Conservation (phyloP, 345 rosid species). For the Eucalyptus regnans region DNA sequence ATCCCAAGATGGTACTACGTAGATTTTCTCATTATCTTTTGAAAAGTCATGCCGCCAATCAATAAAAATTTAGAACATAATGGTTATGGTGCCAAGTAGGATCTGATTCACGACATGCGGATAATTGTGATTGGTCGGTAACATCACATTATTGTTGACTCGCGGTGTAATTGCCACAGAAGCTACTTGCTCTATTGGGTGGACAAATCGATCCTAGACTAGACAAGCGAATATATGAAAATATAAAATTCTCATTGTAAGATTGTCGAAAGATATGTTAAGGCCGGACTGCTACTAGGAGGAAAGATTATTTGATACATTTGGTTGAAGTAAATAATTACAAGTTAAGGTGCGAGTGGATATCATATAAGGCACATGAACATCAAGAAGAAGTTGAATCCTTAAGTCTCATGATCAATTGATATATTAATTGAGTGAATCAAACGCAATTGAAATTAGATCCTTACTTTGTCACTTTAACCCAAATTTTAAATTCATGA, state of each 20-base stretch:
- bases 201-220: background rate
- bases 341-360: background rate
- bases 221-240: background rate
- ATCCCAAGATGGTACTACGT: background rate
- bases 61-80: background rate
- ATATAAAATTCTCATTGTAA: background rate
- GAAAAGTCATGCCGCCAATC: background rate
- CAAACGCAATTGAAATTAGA: accelerated
- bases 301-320: background rate
- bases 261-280: background rate
- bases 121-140: accelerated
- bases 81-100: background rate
- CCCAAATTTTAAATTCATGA: no score
- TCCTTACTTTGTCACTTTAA: background rate
- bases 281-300: background rate
- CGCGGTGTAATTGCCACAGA: background rate
- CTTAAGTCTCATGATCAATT: background rate
- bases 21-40: background rate
- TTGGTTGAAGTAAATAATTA: background rate
- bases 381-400: background rate
- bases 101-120: accelerated
- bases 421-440: background rate
- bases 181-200: background rate
- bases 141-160: accelerated
- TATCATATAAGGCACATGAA: background rate